These are phyloP conservation scores for Curvularia eragrostidis DNA, from an alignment of 2,329 filamentous ascomycete species.

Conservation along the genomic window DNA sequence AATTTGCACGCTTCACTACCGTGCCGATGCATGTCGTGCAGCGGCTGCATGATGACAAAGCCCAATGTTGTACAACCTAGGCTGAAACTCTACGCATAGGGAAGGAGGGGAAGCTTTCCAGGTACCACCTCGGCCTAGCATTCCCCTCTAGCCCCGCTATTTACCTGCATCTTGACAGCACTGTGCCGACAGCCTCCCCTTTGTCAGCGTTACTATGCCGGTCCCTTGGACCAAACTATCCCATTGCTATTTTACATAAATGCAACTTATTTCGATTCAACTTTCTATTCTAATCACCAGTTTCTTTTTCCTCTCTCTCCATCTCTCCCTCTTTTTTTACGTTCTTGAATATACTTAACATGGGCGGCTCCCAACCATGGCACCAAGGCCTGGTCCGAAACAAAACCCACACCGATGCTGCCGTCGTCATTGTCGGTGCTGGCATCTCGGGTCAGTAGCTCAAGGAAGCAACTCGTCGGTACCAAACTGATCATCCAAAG, in stretches of 20 bases:
- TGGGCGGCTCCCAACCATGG: constrained; percentile 53
- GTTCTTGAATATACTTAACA: neutral
- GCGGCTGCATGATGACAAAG: constrained; percentile 2
- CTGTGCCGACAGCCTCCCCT: neutral
- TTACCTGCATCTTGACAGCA: neutral
- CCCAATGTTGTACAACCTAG: neutral
- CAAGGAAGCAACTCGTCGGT: neutral
- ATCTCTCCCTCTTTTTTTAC: neutral
- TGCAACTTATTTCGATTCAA: neutral
- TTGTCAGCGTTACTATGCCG: neutral
- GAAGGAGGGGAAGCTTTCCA: constrained; percentile 5
- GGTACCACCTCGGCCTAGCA: neutral
- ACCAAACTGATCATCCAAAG: constrained; percentile 29
- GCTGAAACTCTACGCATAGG: neutral
- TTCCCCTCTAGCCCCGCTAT: neutral
- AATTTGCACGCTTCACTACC: neutral
- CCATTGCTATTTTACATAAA: neutral
- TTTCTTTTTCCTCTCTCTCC: neutral
- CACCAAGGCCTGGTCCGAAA: constrained; percentile 57
- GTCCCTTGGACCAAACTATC: neutral
- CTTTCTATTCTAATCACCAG: no score
- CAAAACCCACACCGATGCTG: constrained; percentile 59
- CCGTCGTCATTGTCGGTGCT: constrained; percentile 65
- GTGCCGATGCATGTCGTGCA: neutral
- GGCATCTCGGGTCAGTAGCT: constrained; percentile 56